Evolutionary conservation across 2,329 filamentous ascomycete species (phyloP), one percentile per base, ranked within the genome.

Genomic region (Cytospora piceae): DNA sequence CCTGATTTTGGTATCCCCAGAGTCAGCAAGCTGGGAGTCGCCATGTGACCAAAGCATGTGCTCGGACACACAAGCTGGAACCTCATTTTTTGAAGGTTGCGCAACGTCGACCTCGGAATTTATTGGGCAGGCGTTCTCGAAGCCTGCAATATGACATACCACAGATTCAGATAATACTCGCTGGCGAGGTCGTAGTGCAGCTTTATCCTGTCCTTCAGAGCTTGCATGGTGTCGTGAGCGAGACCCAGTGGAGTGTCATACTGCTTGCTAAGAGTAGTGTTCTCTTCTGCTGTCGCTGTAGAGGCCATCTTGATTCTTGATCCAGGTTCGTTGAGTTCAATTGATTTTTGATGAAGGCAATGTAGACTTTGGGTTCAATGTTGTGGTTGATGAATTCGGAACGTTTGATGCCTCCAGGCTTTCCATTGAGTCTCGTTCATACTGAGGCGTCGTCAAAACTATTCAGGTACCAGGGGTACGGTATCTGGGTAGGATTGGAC

Each of bases 81-180:
- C 11, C n/a, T 22, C 46, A 2, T 22, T 7, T 7, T 4, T 24
- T 49, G n/a, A 49, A 24, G n/a, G n/a, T 49, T 49, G 46, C 22
- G 46, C 46, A 49, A 49, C 46, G 46, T 49, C 46, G 24, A 49
- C 46, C 46, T 14, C n/a, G n/a, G 46, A 49, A 49, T 2, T 49
- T 24, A 24, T 49, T 24, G 46, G 42, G 46, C 22, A 24, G 2
- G 46, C n/a, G 46, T 8, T 24, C 9, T 49, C 46, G n/a, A 49
- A 20, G 22, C 46, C 46, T 49, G 11, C 46, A 14, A 49, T 56
- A 37, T 51, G 46, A 70, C 71, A 53, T 79, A 87, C 85, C 85
- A 88, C 24, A 88, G 77, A 39, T 81, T 85, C 68, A 87, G 80
- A 70, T 88, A 88, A 72, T 88, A 87, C 70, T 87, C 85, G 61